These are phyloP conservation scores for Cryptococcus sp. DNA, from an alignment of 1,284 basidiomycete genomes.

Conservation along the genomic window DNA sequence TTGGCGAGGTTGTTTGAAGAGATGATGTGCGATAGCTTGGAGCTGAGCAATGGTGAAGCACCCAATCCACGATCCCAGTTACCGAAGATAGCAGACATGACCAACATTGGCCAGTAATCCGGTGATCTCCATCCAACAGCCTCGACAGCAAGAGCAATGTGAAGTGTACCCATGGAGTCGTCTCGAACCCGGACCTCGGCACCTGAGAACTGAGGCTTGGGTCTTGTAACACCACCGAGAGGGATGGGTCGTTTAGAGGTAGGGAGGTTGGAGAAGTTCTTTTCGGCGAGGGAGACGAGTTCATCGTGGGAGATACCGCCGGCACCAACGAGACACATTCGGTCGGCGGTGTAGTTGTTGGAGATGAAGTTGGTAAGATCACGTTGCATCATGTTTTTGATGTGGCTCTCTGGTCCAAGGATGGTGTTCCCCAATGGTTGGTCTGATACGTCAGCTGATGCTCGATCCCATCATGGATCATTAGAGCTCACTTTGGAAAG, in stretches of 20 bases:
- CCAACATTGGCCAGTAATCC: slow-evolving; percentile 99
- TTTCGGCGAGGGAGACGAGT: slow-evolving; percentile 90
- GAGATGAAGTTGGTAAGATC: slow-evolving; percentile 91
- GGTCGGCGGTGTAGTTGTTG: slow-evolving; percentile 97
- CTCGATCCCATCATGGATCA: not conserved
- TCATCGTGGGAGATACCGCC: slow-evolving; percentile 90
- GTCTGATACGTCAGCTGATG: slow-evolving; percentile 50
- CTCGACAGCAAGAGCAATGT: slow-evolving; percentile 96
- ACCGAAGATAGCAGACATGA: slow-evolving; percentile 96
- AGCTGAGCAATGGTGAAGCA: slow-evolving; percentile 81
- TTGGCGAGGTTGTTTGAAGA: slow-evolving; percentile 95
- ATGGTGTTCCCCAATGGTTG: slow-evolving; percentile 96
- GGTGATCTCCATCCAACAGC: slow-evolving; percentile 97
- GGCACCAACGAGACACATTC: slow-evolving; percentile 96
- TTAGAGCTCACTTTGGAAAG: slow-evolving; percentile 58
- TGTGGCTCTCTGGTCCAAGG: slow-evolving; percentile 93
- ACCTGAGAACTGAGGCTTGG: slow-evolving; percentile 79
- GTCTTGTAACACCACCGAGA: slow-evolving; percentile 68
- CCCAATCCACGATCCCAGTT: slow-evolving; percentile 99
- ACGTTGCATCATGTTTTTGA: slow-evolving; percentile 88
- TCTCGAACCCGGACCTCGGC: slow-evolving; percentile 95
- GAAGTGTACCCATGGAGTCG: slow-evolving; percentile 80
- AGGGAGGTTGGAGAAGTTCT: slow-evolving; percentile 87
- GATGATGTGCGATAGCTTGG: slow-evolving; percentile 85
- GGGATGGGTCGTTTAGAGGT: slow-evolving; percentile 82